Evolutionary conservation across 345 rosid genomes (phyloP).

Genomic region (Populus simonii): DNA sequence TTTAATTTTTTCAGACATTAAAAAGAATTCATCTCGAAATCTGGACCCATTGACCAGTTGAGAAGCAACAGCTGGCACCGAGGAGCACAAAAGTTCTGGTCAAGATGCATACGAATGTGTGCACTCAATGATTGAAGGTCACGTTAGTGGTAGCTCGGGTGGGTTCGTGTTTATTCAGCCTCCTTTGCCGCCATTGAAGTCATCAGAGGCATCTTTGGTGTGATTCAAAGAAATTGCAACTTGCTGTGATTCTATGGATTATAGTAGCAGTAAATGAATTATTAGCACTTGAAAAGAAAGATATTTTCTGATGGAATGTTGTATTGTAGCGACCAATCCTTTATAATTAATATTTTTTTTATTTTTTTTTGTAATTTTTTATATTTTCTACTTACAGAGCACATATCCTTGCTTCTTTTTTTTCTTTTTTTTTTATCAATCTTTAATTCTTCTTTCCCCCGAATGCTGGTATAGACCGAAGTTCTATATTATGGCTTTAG

Average conservation of each 20-base stretch:
- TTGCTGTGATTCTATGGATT: no score
- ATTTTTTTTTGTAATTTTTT: no score
- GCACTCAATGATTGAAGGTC: conserved; percentile 19
- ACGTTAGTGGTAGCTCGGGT: not conserved
- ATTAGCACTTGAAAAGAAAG: not conserved
- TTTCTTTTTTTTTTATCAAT: no score
- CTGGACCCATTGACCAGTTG: not conserved
- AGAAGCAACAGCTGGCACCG: not conserved
- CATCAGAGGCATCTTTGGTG: not conserved
- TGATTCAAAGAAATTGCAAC: no score
- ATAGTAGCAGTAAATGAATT: no score
- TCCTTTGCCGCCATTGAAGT: not conserved
- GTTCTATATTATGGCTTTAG: no score
- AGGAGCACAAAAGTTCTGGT: not conserved
- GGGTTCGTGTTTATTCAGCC: not conserved
- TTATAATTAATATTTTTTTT: no score
- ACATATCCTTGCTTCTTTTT: no score
- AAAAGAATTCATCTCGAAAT: not conserved
- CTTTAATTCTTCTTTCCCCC: no score
- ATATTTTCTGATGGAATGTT: not conserved
- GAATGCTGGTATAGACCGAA: no score
- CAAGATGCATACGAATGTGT: conserved; percentile 20
- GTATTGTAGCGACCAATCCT: not conserved
- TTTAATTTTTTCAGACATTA: not conserved
- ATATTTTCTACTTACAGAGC: no score